A percentile compares a stretch with the other conserved stretches of the same genome.
phyloP scores from a whole-genome alignment of 164 flowering plant species.

The Nymphaea thermarum region DNA sequence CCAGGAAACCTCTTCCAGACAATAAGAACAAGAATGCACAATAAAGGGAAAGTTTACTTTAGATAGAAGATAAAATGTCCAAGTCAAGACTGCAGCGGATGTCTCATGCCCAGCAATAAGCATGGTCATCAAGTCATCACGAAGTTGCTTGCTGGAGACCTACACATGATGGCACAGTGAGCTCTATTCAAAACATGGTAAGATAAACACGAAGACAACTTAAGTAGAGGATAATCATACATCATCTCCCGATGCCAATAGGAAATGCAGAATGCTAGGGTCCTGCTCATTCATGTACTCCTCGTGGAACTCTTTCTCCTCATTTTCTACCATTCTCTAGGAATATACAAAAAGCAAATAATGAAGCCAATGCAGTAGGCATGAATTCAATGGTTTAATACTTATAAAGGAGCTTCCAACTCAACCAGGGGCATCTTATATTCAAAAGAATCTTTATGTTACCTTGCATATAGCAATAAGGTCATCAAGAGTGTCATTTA shows the following conservation, averaged over 20 bases:
- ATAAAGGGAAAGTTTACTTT: conserved; percentile 25
- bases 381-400: not conserved
- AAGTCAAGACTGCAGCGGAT: conserved; percentile 91
- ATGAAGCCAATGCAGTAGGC: not conserved
- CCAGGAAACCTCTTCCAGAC: not conserved
- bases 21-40: not conserved
- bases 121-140: conserved; percentile 98
- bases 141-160: conserved; percentile 98
- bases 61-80: conserved; percentile 90
- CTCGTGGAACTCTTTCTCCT: conserved; percentile 81
- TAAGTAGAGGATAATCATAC: conserved; percentile 20
- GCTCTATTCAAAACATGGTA: not conserved
- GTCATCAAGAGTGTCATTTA: conserved; percentile 62
- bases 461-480: conserved; percentile 94
- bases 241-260: conserved; percentile 97
- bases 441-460: conserved; percentile 1
- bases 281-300: conserved; percentile 94
- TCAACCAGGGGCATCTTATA: not conserved
- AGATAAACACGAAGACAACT: not conserved
- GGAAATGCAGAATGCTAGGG: conserved; percentile 96
- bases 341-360: not conserved
- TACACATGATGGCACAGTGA: conserved; percentile 7
- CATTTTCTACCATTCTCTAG: conserved; percentile 95
- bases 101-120: conserved; percentile 99
- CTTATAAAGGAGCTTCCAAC: not conserved